Evolutionary conservation across 441 rosid species (phyloP).

Genomic region (Metrosideros polymorpha): DNA sequence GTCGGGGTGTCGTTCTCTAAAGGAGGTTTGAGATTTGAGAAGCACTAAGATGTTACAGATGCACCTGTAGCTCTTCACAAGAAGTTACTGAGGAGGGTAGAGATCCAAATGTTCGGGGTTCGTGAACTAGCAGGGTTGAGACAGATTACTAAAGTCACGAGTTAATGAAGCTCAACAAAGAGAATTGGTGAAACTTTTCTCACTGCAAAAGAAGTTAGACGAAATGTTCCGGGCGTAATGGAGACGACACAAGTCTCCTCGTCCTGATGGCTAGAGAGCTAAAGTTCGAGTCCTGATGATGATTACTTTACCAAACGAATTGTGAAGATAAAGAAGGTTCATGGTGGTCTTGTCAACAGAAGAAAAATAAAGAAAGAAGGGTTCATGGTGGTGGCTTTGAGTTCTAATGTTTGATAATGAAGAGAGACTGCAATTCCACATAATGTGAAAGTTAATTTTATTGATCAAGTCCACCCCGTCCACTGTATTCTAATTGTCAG

Average conservation of each 20-base stretch:
- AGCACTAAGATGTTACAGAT: not conserved
- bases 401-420: not conserved
- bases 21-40: not conserved
- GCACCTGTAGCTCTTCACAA: not conserved
- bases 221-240: not conserved
- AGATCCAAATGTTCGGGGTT: not conserved
- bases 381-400: not conserved
- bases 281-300: not conserved
- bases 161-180: not conserved
- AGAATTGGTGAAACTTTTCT: not conserved
- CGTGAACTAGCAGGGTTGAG: not conserved
- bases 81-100: not conserved
- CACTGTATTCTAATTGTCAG: not conserved
- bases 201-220: not conserved
- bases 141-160: not conserved
- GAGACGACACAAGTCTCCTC: not conserved
- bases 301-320: not conserved
- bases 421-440: not conserved
- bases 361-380: not conserved
- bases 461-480: not conserved
- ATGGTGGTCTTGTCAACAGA: not conserved
- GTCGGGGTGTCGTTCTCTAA: not conserved
- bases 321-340: not conserved
- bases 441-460: not conserved
- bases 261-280: not conserved